Evolutionary conservation across 2,329 filamentous ascomycete genomes (phyloP), one percentile per base, ranked within the genome.

Genomic region (Cytospora piceae): DNA sequence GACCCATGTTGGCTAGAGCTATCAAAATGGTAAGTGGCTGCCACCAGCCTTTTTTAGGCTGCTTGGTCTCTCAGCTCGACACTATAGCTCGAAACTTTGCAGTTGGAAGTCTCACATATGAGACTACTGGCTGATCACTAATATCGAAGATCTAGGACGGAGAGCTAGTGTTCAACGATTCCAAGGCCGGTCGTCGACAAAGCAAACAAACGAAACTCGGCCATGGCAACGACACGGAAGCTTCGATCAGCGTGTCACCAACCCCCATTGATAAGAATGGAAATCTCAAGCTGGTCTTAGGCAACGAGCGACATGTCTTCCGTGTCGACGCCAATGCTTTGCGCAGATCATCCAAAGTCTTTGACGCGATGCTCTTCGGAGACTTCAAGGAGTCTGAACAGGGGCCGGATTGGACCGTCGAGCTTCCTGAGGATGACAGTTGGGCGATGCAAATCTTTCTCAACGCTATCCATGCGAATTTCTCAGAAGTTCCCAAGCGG

Each of bases 401-500:
- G 31, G 17, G 8, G 3, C n/a, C 14, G 3, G 34, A 17, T 20
- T 61, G 57, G 63, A 29, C 22, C n/a, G 57, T 61, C 9, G 51
- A 61, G 51, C 63, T 64, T 14, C 57, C 57, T 11, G 57, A 60
- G 56, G 63, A 64, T 32, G 27, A 60, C 22, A 6, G 51, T 8
- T 22, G 29, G 31, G 57, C 49, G 0, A 34, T 64, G 5, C 11
- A 17, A 11, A 42, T 56, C 24, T 2, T 60, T 27, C 34, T 64
- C 9, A 32, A 59, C 37, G 29, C 46, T 24, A 39, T 64, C 2
- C 69, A 65, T 22, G 31, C n/a, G 7, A 58, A 53, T 4, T 49
- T 58, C 27, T 15, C 17, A 14, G 9, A n/a, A 1, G 11, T 58
- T 0, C 54, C 55, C 6, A 22, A 2, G n/a, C 4, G 9, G 0